These are phyloP conservation scores for Novakomyces olei DNA, from an alignment of 805 yeast species.

Conservation along the genomic window DNA sequence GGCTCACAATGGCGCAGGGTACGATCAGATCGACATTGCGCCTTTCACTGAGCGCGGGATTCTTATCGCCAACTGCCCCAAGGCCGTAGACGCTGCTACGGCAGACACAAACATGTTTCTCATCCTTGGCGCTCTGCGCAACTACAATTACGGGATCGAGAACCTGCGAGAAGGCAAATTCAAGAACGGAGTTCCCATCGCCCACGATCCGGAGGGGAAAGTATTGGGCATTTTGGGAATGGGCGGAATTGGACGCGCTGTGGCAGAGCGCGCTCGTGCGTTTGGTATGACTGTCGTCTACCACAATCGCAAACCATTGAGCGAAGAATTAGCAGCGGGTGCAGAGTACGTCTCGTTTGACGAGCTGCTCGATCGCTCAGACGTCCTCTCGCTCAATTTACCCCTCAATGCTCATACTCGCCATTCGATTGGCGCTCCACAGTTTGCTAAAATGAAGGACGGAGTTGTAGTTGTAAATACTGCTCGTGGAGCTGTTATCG, in stretches of 20 bases:
- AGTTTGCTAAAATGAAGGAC: slow-evolving; percentile 48
- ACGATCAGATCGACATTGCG: slow-evolving; percentile 44
- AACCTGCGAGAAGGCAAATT: slow-evolving; percentile 38
- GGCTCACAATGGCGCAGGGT: slow-evolving; percentile 43
- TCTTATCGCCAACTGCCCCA: slow-evolving; percentile 46
- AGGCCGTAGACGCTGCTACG: slow-evolving; percentile 45
- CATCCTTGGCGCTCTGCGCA: slow-evolving; percentile 40
- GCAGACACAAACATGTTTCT: slow-evolving; percentile 49
- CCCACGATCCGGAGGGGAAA: slow-evolving; percentile 56
- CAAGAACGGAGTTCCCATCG: slow-evolving; percentile 48
- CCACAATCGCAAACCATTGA: slow-evolving; percentile 41
- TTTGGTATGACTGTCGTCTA: slow-evolving; percentile 63
- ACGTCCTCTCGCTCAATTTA: slow-evolving; percentile 49
- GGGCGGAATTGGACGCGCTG: slow-evolving; percentile 78
- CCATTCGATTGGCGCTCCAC: slow-evolving; percentile 41
- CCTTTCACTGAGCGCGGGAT: slow-evolving; percentile 30
- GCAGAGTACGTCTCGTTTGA: slow-evolving; percentile 54
- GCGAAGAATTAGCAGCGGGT: slow-evolving; percentile 40
- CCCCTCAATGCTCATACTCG: slow-evolving; percentile 55
- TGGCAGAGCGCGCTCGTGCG: slow-evolving; percentile 46
- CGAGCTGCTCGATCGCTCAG: slow-evolving; percentile 39
- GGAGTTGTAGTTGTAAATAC: slow-evolving; percentile 65
- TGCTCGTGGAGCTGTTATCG: slow-evolving; percentile 66
- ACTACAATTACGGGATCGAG: slow-evolving; percentile 39
- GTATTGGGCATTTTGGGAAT: slow-evolving; percentile 63